Conservation (phyloP, 2,329 filamentous ascomycete genomes). For the Xylaria sp. region DNA sequence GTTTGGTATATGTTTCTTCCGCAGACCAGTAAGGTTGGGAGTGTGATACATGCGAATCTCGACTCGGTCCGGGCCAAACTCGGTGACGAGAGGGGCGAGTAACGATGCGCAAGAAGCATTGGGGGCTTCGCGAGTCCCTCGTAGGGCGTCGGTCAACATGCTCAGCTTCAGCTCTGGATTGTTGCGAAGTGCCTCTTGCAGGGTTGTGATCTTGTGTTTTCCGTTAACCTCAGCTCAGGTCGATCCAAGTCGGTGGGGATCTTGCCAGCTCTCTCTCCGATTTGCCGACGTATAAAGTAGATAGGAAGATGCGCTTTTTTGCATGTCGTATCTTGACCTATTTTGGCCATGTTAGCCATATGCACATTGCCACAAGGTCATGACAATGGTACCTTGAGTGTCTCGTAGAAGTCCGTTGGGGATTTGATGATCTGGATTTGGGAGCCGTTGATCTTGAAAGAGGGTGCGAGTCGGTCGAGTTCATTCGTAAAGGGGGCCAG, state of each 20-base stretch:
- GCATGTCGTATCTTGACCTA: conserved; percentile 84
- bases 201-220: conserved; percentile 70
- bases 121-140: conserved; percentile 91
- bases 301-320: conserved; percentile 83
- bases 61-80: conserved; percentile 85
- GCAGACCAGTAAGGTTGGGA: conserved; percentile 87
- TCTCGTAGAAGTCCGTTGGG: conserved; percentile 90
- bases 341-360: not conserved
- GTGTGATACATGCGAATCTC: conserved; percentile 98
- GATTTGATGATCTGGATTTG: conserved; percentile 82
- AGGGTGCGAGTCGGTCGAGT: conserved; percentile 88
- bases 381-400: conserved; percentile 73
- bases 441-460: conserved; percentile 84
- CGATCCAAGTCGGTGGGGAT: conserved; percentile 14
- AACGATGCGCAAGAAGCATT: conserved; percentile 87
- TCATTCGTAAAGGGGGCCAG: conserved; percentile 71
- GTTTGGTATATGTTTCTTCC: conserved; percentile 84
- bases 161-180: conserved; percentile 84
- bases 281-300: conserved; percentile 97
- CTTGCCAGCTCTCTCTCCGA: conserved; percentile 83
- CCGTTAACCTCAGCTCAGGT: conserved; percentile 31
- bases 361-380: conserved; percentile 17
- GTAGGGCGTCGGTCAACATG: conserved; percentile 88
- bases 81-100: conserved; percentile 80
- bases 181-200: conserved; percentile 76